Percentiles rank a stretch among this genome's conserved stretches.
Conservation (phyloP, 495 filamentous ascomycete genomes). For the Tuber brumale region DNA sequence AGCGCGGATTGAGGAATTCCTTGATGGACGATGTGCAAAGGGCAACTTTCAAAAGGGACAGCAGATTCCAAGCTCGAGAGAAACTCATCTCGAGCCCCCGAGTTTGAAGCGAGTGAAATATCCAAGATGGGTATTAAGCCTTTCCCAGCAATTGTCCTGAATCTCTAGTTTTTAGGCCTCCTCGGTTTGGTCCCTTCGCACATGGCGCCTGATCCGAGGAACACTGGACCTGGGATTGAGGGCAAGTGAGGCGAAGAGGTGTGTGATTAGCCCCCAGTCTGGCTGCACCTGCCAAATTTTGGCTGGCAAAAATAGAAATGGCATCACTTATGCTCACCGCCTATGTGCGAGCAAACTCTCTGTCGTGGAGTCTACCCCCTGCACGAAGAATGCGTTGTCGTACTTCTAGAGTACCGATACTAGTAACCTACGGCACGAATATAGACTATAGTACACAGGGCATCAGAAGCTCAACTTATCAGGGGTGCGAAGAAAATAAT, state of each 20-base stretch:
- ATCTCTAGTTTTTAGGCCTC: background rate
- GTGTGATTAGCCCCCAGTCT: background rate
- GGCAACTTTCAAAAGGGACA: constrained; percentile 47
- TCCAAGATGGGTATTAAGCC: constrained; percentile 47
- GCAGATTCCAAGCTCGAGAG: constrained; percentile 45
- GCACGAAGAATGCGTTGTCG: background rate
- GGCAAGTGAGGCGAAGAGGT: background rate
- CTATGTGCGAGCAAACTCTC: background rate
- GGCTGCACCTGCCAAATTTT: background rate
- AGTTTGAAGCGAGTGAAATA: constrained; percentile 44
- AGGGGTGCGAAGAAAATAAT: too few species aligned
- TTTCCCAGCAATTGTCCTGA: background rate
- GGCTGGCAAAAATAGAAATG: too few species aligned
- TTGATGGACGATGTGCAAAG: constrained; percentile 52
- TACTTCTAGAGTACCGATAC: background rate
- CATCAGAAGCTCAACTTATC: background rate
- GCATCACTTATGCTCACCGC: background rate
- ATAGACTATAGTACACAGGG: too few species aligned
- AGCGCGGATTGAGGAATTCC: constrained; percentile 44
- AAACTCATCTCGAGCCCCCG: constrained; percentile 33
- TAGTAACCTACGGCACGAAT: too few species aligned
- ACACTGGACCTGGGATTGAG: background rate
- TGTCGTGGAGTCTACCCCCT: background rate
- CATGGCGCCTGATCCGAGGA: background rate
- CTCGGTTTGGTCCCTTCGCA: background rate